Conservation (phyloP, 352 stramenopile species). For the Pythium diclinum region DNA sequence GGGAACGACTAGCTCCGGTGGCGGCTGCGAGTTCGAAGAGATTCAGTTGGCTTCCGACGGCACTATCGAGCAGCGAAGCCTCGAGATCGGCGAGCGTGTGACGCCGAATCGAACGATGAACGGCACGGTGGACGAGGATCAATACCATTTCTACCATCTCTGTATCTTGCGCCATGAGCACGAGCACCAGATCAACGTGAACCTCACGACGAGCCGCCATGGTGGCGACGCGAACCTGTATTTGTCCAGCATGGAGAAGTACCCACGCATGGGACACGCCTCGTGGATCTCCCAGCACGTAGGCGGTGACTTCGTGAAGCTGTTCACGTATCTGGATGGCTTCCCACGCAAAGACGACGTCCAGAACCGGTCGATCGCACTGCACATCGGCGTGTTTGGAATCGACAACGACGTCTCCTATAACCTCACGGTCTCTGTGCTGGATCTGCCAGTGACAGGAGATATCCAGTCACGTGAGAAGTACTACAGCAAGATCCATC, state of each 20-base stretch:
- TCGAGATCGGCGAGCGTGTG: slow-evolving; percentile 53
- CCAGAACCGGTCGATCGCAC: slow-evolving; percentile 46
- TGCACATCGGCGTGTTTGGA: slow-evolving; percentile 73
- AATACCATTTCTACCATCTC: slow-evolving; percentile 71
- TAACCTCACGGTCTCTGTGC: slow-evolving; percentile 54
- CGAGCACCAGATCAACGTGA: slow-evolving; percentile 71
- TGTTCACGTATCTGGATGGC: slow-evolving; percentile 77
- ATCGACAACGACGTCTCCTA: slow-evolving; percentile 32
- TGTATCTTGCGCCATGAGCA: slow-evolving; percentile 75
- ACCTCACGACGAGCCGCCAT: slow-evolving; percentile 35
- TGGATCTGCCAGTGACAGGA: slow-evolving; percentile 49
- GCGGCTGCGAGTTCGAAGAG: slow-evolving; percentile 53
- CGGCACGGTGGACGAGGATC: slow-evolving; percentile 43
- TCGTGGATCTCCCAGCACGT: slow-evolving; percentile 68
- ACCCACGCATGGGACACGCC: slow-evolving; percentile 58
- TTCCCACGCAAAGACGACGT: slow-evolving; percentile 56
- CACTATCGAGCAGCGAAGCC: slow-evolving; percentile 43
- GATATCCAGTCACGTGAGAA: slow-evolving; percentile 46
- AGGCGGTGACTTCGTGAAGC: slow-evolving; percentile 53
- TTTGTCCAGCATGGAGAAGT: slow-evolving; percentile 60
- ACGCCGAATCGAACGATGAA: slow-evolving; percentile 66
- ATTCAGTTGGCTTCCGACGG: slow-evolving; percentile 70
- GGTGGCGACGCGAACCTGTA: slow-evolving; percentile 65
- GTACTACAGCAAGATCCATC: slow-evolving; percentile 58
- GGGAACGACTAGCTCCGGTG: neutral